Evolutionary conservation across 2,329 filamentous ascomycete species (phyloP).

Genomic region (Gaeumannomyces sp.): DNA sequence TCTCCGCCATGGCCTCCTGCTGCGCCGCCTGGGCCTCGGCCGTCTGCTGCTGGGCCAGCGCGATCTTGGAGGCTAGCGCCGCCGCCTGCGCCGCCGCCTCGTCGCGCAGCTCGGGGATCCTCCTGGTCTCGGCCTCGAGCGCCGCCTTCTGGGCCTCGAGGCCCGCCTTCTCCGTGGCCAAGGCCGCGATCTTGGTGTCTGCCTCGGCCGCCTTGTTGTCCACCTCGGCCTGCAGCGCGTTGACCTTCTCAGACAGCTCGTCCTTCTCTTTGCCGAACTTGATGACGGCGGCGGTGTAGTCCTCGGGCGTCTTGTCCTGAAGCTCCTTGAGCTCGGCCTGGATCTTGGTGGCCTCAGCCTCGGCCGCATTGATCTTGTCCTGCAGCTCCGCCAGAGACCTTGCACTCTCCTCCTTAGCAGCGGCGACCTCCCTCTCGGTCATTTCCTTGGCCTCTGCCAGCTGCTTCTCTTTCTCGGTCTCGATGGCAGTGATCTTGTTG

Average conservation of each 20-base stretch:
- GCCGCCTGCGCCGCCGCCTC: slow-evolving; percentile 11
- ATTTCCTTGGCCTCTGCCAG: background rate
- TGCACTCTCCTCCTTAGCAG: background rate
- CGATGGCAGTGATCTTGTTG: background rate
- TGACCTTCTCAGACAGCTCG: slow-evolving; percentile 1
- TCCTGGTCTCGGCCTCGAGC: background rate
- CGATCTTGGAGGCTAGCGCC: slow-evolving; percentile 14
- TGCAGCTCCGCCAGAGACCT: background rate
- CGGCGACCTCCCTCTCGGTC: background rate
- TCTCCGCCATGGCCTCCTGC: slow-evolving; percentile 11
- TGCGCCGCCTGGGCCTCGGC: slow-evolving; percentile 3
- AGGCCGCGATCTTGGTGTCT: slow-evolving; percentile 3
- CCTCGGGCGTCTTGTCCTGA: slow-evolving; percentile 1
- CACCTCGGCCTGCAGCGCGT: slow-evolving; percentile 8
- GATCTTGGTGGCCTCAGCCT: too few relatives aligned
- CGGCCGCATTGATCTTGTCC: slow-evolving; percentile 5
- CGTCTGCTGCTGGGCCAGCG: slow-evolving; percentile 2
- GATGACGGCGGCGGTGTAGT: background rate
- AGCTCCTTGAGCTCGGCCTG: slow-evolving; percentile 5
- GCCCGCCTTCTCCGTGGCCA: slow-evolving; percentile 6
- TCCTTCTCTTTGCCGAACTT: background rate
- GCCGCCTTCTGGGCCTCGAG: slow-evolving; percentile 1
- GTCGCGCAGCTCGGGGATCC: background rate
- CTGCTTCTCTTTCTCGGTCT: background rate
- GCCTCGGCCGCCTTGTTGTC: too few relatives aligned